A percentile compares a stretch with the other conserved stretches of the same genome.
These are phyloP conservation scores for Hortiboletus campestris DNA, from an alignment of 768 basidiomycete species.

Conservation along the genomic window DNA sequence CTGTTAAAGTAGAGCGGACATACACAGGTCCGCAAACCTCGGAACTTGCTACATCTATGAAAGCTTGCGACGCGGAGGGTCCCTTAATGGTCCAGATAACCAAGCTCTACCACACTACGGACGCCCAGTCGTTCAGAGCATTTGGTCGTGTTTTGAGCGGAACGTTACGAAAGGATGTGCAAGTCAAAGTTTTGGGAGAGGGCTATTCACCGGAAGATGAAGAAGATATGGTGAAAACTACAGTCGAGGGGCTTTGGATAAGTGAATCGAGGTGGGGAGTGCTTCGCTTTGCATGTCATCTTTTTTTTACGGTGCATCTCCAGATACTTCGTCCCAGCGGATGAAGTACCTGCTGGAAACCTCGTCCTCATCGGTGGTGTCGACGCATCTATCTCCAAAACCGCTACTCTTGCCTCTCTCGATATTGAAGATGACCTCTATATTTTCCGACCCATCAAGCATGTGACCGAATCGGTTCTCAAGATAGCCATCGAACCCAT, in stretches of 20 bases:
- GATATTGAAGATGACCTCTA: constrained; percentile 83
- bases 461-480: constrained; percentile 94
- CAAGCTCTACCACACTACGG: constrained; percentile 94
- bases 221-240: constrained; percentile 91
- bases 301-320: constrained; percentile 1
- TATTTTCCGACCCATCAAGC: constrained; percentile 95
- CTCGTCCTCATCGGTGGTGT: constrained; percentile 91
- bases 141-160: constrained; percentile 95
- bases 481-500: constrained; percentile 99
- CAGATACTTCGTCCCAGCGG: constrained; percentile 88
- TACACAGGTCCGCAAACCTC: constrained; percentile 89
- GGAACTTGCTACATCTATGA: constrained; percentile 75
- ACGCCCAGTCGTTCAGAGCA: constrained; percentile 94
- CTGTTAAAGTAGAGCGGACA: constrained; percentile 72
- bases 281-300: neutral
- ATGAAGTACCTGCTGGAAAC: constrained; percentile 89
- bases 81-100: constrained; percentile 92
- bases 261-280: constrained; percentile 75
- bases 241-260: constrained; percentile 87
- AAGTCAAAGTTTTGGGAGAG: constrained; percentile 95
- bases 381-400: constrained; percentile 92
- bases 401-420: constrained; percentile 77
- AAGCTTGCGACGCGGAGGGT: constrained; percentile 76
- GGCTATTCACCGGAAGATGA: constrained; percentile 99
- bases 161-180: constrained; percentile 77